Evolutionary conservation across 225 moss, liverwort and hornwort species (phyloP), one percentile per base, ranked within the genome.

Genomic region (Pseudoscleropodium purum): DNA sequence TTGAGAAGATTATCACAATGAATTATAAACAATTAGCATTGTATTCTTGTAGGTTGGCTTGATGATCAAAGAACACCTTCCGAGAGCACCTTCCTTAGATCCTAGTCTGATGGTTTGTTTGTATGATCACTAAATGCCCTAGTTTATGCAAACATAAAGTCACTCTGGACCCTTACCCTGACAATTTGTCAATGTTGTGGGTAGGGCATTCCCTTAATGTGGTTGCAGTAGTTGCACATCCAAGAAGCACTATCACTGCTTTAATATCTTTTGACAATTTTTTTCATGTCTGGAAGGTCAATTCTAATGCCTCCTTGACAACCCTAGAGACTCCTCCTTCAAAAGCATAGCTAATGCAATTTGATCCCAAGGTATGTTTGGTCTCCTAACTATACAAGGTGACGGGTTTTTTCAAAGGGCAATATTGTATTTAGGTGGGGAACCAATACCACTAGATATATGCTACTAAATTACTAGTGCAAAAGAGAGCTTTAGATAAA

Each of bases 211-310:
- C 96, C 39, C 92, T 99, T 86, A 97, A 97, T 54, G 97, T 99
- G 83, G 94, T 99, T 74, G 94, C 95, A 34, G 97, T 99, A 84
- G 96, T 97, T 83, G 97, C 97, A 54, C 97, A 99, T 90, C 99
- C 99, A 17, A 92, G 91, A 65, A 97, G 99, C 84, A 89, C 90
- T 31, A 76, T 99, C 45, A 97, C 96, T 57, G 99, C 99, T 31
- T 97, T 97, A 76, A 99, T 97, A 34, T 95, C 99, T 84, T 94
- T 99, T 21, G 97, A 99, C 92, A 99, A 97, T 89, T 96, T 97
- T 82, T 92, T 99, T 74, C 94, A 97, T 57, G 92, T 99, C 83
- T 99, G 97, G 88, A 95, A 99, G 84, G 92, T 99, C 59, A 97
- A 99, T 83, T 92, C 96, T 3, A 99, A 99, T 91, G 95, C 95